These are phyloP conservation scores for Paxillus involutus DNA, from an alignment of 768 basidiomycete genomes.

Conservation along the genomic window DNA sequence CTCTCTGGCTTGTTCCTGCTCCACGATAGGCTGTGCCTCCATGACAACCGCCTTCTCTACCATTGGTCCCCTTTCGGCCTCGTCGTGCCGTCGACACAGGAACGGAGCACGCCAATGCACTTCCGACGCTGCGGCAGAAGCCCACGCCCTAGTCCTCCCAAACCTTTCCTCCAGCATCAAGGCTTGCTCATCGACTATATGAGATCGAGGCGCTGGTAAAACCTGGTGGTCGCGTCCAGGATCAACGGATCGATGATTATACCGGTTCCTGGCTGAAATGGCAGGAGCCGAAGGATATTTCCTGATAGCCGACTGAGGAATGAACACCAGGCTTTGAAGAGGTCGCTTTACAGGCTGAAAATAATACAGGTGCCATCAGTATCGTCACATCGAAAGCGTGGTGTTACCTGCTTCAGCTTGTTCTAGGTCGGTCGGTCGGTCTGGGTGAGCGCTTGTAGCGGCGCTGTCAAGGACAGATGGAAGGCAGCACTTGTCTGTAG, in stretches of 20 bases:
- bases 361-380: not conserved
- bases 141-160: conserved; percentile 2
- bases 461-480: not conserved
- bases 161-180: not conserved
- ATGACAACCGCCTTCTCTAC: not conserved
- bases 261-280: not conserved
- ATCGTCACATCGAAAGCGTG: not conserved
- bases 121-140: not conserved
- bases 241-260: not conserved
- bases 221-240: not conserved
- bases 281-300: conserved; percentile 16
- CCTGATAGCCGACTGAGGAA: conserved; percentile 26
- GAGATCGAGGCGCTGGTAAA: not conserved
- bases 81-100: not conserved
- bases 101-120: conserved; percentile 1
- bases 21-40: not conserved
- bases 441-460: not conserved
- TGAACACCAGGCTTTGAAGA: conserved; percentile 22
- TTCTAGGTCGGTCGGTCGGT: not conserved
- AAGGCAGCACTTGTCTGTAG: not conserved
- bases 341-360: conserved; percentile 8
- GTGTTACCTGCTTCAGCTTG: conserved; percentile 11
- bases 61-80: not conserved
- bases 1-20: not conserved
- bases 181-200: not conserved